A percentile compares a stretch with the other conserved stretches of the same genome.
Evolutionary conservation across 805 yeast species (phyloP).

Genomic region (Kazachstania viticola): DNA sequence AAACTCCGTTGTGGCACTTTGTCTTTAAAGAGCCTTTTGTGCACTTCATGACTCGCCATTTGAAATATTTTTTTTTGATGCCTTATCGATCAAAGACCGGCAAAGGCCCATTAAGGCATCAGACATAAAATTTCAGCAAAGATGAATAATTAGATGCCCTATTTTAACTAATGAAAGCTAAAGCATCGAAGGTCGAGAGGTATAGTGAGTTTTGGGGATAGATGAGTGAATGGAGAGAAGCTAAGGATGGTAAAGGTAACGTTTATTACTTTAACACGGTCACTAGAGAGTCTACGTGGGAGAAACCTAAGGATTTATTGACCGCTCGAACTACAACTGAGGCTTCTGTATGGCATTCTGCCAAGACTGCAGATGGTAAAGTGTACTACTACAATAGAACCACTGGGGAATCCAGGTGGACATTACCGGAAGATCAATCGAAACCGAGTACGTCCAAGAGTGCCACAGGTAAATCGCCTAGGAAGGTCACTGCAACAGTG

Average conservation of each 20-base stretch:
- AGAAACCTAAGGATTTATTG: conserved; percentile 48
- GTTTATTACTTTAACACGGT: conserved; percentile 57
- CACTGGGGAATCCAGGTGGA: conserved; percentile 67
- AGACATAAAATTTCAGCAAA: neutral
- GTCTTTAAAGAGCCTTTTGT: too few species aligned
- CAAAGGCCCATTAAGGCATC: too few species aligned
- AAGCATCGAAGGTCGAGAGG: too few species aligned
- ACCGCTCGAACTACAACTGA: neutral
- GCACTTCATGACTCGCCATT: too few species aligned
- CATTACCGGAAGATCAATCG: conserved; percentile 39
- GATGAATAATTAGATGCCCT: neutral
- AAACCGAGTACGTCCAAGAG: too few species aligned
- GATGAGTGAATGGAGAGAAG: conserved; percentile 46
- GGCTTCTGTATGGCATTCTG: conserved; percentile 39
- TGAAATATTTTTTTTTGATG: too few species aligned
- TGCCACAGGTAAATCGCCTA: neutral
- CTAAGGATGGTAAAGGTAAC: conserved; percentile 52
- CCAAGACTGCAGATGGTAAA: conserved; percentile 42
- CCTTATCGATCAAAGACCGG: too few species aligned
- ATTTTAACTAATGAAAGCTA: neutral
- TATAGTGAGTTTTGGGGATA: neutral
- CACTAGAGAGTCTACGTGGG: conserved; percentile 72
- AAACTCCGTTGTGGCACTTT: too few species aligned
- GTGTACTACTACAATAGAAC: conserved; percentile 57
- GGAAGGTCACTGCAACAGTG: neutral